Evolutionary conservation across 2,329 filamentous ascomycete genomes (phyloP).

Genomic region (Sporothrix phasma): DNA sequence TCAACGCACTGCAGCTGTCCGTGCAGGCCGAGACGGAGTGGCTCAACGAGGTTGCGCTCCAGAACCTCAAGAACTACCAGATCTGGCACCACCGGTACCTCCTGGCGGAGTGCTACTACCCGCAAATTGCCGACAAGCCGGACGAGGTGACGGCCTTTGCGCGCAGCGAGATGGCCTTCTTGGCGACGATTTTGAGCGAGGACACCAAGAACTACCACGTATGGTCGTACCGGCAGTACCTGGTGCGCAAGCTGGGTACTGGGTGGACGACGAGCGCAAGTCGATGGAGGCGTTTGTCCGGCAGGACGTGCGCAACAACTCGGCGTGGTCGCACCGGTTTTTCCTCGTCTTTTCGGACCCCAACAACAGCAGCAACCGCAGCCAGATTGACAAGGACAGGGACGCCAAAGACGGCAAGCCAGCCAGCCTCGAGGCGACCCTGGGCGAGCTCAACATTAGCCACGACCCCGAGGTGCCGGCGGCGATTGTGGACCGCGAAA

Average conservation of each 20-base stretch:
- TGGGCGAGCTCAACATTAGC: conserved; percentile 38
- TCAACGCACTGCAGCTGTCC: conserved; percentile 56
- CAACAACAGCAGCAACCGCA: conserved; percentile 32
- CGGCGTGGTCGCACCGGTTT: conserved; percentile 94
- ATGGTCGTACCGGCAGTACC: conserved; percentile 83
- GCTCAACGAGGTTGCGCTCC: conserved; percentile 74
- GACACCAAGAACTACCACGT: conserved; percentile 98
- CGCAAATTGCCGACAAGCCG: conserved; percentile 49
- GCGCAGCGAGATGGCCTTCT: conserved; percentile 61
- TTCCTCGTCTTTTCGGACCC: conserved; percentile 73
- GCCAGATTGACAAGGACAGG: background rate
- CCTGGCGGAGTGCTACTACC: conserved; percentile 49
- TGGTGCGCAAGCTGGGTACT: conserved; percentile 57
- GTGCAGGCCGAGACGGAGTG: conserved; percentile 67
- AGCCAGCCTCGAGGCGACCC: background rate
- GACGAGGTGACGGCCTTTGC: conserved; percentile 48
- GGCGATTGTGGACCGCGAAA: conserved; percentile 61
- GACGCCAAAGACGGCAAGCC: background rate
- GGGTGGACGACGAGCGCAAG: conserved; percentile 51
- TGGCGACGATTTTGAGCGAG: conserved; percentile 67
- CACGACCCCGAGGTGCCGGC: conserved; percentile 48
- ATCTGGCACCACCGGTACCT: conserved; percentile 76
- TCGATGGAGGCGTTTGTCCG: conserved; percentile 64
- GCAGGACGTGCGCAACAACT: conserved; percentile 86
- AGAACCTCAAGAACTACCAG: conserved; percentile 95